Evolutionary conservation across 768 basidiomycete species (phyloP), one percentile per base, ranked within the genome.

Genomic region (Mycena albidolilacea): DNA sequence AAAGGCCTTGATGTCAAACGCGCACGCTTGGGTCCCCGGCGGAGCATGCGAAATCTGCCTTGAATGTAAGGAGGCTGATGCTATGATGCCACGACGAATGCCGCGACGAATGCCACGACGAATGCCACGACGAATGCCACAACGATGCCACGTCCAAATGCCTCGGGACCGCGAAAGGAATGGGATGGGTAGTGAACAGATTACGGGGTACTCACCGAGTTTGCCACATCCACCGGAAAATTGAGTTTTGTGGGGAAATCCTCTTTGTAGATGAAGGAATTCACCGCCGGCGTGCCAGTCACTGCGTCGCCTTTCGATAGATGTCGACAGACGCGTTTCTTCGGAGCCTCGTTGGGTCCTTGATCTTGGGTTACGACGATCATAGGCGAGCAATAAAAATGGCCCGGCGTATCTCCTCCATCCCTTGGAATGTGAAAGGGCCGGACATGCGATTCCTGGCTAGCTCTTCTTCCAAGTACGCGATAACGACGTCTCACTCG

Each of bases 311-410:
- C 67, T 21, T 80, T 79, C 0, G 76, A 79, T 0, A 80, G 71
- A 41, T 80, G 63, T 0, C 76, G 61, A 46, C 79, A 80, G 9
- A 80, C 78, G 1, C 78, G 35, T 12, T 58, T 44, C 60, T 79
- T 79, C 0, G 55, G 21, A 0, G 69, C 75, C 23, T 64, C 7
- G 1, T 30, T 54, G 0, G 75, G 75, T 14, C 77, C 77, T 38
- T 76, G 73, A 7, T 72, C 73, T 10, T 69, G 71, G 0, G 39
- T 38, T 2, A 72, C 52, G 2, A 78, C 72, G 64, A 79, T 65
- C 8, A 81, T 64, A 0, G 81, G 82, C 0, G 81, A 79, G 3
- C 70, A 67, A 23, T 64, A 69, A 48, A 82, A 80, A 2, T 78
- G 79, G 1, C 82, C 80, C 75, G 50, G 43, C 81, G 67, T 10